Conservation (phyloP, 2,329 filamentous ascomycete genomes). For the Fusarium sp. region DNA sequence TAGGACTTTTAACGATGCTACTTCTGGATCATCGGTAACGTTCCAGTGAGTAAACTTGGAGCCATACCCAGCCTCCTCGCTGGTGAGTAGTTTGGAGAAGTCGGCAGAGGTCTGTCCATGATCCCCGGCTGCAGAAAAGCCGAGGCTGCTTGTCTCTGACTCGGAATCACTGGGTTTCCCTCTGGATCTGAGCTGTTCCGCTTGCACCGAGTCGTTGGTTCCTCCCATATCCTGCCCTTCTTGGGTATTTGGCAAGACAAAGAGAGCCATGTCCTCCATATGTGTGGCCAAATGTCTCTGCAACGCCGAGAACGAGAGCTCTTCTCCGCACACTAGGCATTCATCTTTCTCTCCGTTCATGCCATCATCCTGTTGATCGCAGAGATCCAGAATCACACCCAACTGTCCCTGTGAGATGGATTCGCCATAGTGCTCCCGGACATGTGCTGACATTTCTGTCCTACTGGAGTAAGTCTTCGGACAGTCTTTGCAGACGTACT, state of each 20-base stretch:
- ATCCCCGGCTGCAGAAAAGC: neutral
- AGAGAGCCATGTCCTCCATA: neutral
- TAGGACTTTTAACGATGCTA: neutral
- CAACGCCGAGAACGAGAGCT: neutral
- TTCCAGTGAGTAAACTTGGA: neutral
- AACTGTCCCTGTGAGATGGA: neutral
- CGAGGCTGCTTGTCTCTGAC: neutral
- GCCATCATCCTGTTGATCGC: neutral
- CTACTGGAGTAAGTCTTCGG: neutral
- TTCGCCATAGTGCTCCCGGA: neutral
- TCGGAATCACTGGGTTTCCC: neutral
- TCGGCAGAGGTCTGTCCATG: neutral
- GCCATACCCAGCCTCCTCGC: neutral
- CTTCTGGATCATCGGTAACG: neutral
- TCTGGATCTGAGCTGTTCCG: fast-evolving
- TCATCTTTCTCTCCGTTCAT: neutral
- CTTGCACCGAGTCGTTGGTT: neutral
- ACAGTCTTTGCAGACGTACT: neutral
- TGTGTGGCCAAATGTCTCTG: neutral
- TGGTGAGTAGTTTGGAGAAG: neutral
- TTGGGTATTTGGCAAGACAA: neutral
- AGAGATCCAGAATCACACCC: neutral
- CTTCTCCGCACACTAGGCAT: neutral
- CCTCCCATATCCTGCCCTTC: neutral
- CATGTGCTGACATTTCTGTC: neutral